These are phyloP conservation scores for Phytophthora hibernalis DNA, from an alignment of 352 stramenopile genomes.

Conservation along the genomic window DNA sequence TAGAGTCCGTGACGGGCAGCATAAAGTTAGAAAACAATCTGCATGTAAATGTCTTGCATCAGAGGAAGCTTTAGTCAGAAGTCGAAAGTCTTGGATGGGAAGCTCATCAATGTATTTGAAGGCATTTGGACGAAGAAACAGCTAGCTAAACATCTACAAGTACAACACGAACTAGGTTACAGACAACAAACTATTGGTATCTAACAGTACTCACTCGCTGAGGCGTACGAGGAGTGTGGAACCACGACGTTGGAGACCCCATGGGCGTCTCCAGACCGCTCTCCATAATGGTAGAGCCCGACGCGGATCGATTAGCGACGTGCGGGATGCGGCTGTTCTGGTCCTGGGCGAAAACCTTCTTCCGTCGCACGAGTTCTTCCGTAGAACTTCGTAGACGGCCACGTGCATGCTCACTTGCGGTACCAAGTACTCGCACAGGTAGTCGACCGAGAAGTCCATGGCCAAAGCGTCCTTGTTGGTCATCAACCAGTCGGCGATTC, in stretches of 20 bases:
- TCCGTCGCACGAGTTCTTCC: constrained; percentile 32
- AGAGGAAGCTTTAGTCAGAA: too few relatives aligned
- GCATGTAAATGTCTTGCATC: too few relatives aligned
- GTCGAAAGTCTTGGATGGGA: neutral
- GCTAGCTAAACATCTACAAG: constrained; percentile 9
- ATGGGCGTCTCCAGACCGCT: constrained; percentile 30
- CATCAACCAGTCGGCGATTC: constrained; percentile 55
- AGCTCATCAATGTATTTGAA: constrained; percentile 12
- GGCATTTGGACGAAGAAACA: constrained; percentile 6
- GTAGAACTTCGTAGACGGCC: constrained; percentile 46
- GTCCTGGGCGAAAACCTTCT: constrained; percentile 43
- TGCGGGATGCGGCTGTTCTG: constrained; percentile 40
- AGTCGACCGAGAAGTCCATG: constrained; percentile 43
- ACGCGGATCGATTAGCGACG: constrained; percentile 24
- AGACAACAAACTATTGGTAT: constrained; percentile 16
- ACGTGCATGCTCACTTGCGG: constrained; percentile 44
- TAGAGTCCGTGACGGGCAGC: constrained; percentile 18
- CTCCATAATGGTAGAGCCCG: constrained; percentile 34
- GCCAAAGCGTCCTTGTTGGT: constrained; percentile 46
- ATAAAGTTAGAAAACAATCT: constrained; percentile 21
- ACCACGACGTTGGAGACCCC: constrained; percentile 35
- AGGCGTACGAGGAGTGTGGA: constrained; percentile 33
- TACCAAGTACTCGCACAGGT: constrained; percentile 46
- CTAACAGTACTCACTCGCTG: constrained; percentile 15
- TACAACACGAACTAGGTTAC: constrained; percentile 19